Base-by-base conservation (phyloP, 140 eudicot genomes). In the Bidens hawaiensis region DNA sequence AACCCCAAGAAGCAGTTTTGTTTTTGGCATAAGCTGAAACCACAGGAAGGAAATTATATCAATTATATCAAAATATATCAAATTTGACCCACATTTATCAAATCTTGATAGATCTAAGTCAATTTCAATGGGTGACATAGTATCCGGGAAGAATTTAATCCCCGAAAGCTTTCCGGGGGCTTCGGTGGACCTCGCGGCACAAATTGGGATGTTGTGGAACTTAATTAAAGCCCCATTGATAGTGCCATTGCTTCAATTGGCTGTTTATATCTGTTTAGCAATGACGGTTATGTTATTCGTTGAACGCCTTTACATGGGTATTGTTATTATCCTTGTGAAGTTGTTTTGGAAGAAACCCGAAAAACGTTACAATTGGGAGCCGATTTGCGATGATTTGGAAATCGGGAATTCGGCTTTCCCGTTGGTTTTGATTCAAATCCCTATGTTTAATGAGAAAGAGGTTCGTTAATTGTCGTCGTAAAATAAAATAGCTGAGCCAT, bases 401-500 rank as follows among this genome's bases (percentile, higher is more conserved):
- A 75, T 26, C 41, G 96, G 93, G 3, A 82, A 79, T 57, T 76
- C 80, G 0, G 76, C 63, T 48, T 93, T 78, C 28, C 99, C 99
- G 22, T 5, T 82, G 75, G 89, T 88, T n/a, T 87, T 91, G 19
- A 81, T 91, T 55, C 98, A 91, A 73, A 91, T 91, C 73, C 98
- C 98, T 0, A 81, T 93, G 85, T 93, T 75, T 74, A 93, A 93
- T 75, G 99, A 93, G 48, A 85, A 68, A 69, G 99, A 93, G 95
- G 99, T 91, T 28, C 34, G 75, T 65, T 10, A 6, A 5, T 1
- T 36, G 43, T 8, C 43, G 43, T 36, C 43, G 12, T n/a, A n/a
- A n/a, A n/a, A n/a, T n/a, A n/a, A n/a, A n/a, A n/a, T n/a, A n/a
- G n/a, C n/a, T n/a, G n/a, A n/a, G n/a, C n/a, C n/a, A n/a, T n/a